Percentiles rank a stretch among this genome's conserved stretches.
These are phyloP conservation scores for Metschnikowia anglica DNA, from an alignment of 805 yeast species.

Conservation along the genomic window DNA sequence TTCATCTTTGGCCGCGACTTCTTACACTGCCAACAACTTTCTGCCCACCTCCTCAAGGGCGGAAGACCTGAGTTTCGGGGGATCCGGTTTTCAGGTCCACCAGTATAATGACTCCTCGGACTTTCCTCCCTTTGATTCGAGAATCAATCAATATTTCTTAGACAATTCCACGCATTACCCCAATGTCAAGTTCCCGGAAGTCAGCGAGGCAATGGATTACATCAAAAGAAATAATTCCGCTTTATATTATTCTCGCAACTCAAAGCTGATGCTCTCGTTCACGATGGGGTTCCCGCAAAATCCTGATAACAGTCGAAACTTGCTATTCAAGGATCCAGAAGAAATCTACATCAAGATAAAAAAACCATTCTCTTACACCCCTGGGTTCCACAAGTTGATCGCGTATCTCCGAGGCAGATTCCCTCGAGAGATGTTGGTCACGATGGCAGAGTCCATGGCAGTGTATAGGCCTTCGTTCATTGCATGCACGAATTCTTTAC, in stretches of 20 bases:
- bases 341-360: conserved; percentile 76
- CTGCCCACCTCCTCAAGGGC: background rate
- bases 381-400: conserved; percentile 82
- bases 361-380: conserved; percentile 83
- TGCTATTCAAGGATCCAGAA: conserved; percentile 57
- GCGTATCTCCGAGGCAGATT: conserved; percentile 72
- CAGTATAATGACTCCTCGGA: conserved; percentile 1
- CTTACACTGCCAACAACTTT: background rate
- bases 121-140: conserved; percentile 50
- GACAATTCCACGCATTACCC: conserved; percentile 50
- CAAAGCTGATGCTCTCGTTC: conserved; percentile 46
- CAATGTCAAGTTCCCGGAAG: conserved; percentile 57
- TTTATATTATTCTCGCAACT: conserved; percentile 37
- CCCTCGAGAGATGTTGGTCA: conserved; percentile 64
- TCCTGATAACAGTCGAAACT: conserved; percentile 11
- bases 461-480: conserved; percentile 89
- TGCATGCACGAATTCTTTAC: conserved; percentile 84
- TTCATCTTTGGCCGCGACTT: conserved; percentile 2
- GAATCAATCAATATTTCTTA: conserved; percentile 66
- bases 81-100: background rate
- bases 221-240: conserved; percentile 42
- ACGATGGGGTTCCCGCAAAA: conserved; percentile 39
- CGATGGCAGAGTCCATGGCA: conserved; percentile 86
- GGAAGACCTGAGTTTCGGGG: background rate
- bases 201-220: conserved; percentile 44